A percentile compares a stretch with the other conserved stretches of the same genome.
These are phyloP conservation scores for Lomentospora prolificans DNA, from an alignment of 2,329 filamentous ascomycete species.

Conservation along the genomic window DNA sequence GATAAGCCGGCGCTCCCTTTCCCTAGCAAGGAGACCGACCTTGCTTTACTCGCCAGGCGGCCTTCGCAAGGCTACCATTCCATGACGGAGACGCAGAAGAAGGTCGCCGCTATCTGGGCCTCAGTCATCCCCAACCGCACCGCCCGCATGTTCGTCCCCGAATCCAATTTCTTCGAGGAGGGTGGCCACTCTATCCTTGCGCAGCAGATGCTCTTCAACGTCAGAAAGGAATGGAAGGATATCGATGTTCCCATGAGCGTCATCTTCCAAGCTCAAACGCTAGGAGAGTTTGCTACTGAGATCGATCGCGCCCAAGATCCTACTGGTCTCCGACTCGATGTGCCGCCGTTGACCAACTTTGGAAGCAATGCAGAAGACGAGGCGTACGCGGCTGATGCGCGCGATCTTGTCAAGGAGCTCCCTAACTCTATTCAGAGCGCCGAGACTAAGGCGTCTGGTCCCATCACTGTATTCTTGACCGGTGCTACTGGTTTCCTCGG, in stretches of 20 bases:
- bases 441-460: conserved; percentile 15
- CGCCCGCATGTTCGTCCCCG: conserved; percentile 14
- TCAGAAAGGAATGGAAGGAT: conserved; percentile 19
- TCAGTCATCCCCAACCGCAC: conserved; percentile 12
- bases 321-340: conserved; percentile 21
- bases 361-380: conserved; percentile 18
- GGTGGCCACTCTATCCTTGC: conserved; percentile 46
- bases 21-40: conserved; percentile 30
- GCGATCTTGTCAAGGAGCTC: conserved; percentile 39
- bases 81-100: conserved; percentile 19
- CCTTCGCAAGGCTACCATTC: conserved; percentile 38
- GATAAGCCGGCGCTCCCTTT: conserved; percentile 71
- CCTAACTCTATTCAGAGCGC: conserved; percentile 26
- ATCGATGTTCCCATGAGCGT: conserved; percentile 21
- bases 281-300: conserved; percentile 20
- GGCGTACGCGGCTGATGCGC: conserved; percentile 42
- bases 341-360: conserved; percentile 9
- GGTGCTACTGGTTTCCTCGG: conserved; percentile 87
- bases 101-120: conserved; percentile 13
- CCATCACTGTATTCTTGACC: conserved; percentile 65
- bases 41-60: conserved; percentile 9
- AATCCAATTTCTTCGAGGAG: conserved; percentile 27
- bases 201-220: conserved; percentile 29
- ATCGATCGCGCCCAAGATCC: conserved; percentile 18
- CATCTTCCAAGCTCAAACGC: conserved; percentile 20